Evolutionary conservation across 805 yeast species (phyloP), one percentile per base, ranked within the genome.

Genomic region (Candida sakaeoensis): DNA sequence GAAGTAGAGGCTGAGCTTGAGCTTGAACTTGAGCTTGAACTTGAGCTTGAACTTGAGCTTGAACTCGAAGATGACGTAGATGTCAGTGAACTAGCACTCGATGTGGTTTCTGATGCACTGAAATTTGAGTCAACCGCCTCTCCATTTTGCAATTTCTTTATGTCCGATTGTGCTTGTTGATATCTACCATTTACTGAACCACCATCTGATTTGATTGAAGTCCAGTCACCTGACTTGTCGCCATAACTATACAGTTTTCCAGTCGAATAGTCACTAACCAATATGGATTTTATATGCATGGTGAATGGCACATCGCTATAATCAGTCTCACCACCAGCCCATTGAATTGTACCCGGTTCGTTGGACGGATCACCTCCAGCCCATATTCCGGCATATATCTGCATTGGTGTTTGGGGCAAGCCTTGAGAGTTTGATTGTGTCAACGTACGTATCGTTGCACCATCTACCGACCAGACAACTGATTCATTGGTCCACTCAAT

Each of bases 331-430:
- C 95, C 95, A 43, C 91, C 91, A 3, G 91, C 88, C 93, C 93
- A 84, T 52, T 77, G 78, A 42, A 84, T 82, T 2, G 90, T 82
- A 36, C 91, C 91, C 27, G 66, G 65, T 5, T 70, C 65, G 51
- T 82, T 82, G 18, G 65, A 50, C 21, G 84, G 65, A 58, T 83
- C 89, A 57, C 93, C 93, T 52, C 90, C 91, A 3, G 89, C 89
- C 91, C 93, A 84, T 23, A 79, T 63, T 48, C 93, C 91, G 45
- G 77, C 66, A 55, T 66, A 72, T 9, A 84, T 57, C 48, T 66
- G 72, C 90, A 89, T 86, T 36, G 97, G 97, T n/a, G 88, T 68
- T 64, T 89, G 95, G 31, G 97, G 97, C 60, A 76, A 90, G 4
- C 95, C 95, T 54, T 78, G 72, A 16, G 80, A 66, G n/a, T 34